Evolutionary conservation across 192 early-diverging fungal genomes (phyloP), one percentile per base, ranked within the genome.

Genomic region (Coemansia umbellata): DNA sequence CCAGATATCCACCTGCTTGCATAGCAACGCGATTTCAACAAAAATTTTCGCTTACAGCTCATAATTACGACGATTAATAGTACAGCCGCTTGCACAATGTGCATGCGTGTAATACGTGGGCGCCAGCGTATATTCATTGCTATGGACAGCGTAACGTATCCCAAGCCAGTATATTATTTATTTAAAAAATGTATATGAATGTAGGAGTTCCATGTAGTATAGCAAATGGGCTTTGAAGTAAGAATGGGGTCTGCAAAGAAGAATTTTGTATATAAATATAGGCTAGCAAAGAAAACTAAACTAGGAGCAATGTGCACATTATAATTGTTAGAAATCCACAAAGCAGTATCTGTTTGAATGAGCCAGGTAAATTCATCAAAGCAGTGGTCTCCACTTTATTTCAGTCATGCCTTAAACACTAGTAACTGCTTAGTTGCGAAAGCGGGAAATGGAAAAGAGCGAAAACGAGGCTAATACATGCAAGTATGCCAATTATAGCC

Each of bases 11-110:
- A n/a, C n/a, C n/a, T n/a, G n/a, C n/a, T n/a, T n/a, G n/a, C n/a
- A n/a, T n/a, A n/a, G n/a, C n/a, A n/a, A n/a, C n/a, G n/a, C n/a
- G n/a, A n/a, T n/a, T n/a, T n/a, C n/a, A n/a, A n/a, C n/a, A n/a
- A n/a, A n/a, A n/a, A n/a, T 13, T n/a, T 17, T 8, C 9, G 35
- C 27, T 45, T 74, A 74, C 73, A 76, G 61, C 66, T 69, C 66
- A 76, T 76, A 33, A 65, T 40, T 17, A 76, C 73, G 5, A 76
- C 61, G 8, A 76, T 67, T 26, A 76, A 37, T 31, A 76, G 53
- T 21, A 76, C 73, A 1, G 66, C 49, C 37, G 53, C 58, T 17
- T 76, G 73, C 39, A 76, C 42, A 48, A 76, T 64, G 26, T 69
- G 73, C 61, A 69, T 53, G 22, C 66, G 65, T 2, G 73, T 65